Evolutionary conservation across 2,329 filamentous ascomycete species (phyloP).

Genomic region (Esteya vermicola): DNA sequence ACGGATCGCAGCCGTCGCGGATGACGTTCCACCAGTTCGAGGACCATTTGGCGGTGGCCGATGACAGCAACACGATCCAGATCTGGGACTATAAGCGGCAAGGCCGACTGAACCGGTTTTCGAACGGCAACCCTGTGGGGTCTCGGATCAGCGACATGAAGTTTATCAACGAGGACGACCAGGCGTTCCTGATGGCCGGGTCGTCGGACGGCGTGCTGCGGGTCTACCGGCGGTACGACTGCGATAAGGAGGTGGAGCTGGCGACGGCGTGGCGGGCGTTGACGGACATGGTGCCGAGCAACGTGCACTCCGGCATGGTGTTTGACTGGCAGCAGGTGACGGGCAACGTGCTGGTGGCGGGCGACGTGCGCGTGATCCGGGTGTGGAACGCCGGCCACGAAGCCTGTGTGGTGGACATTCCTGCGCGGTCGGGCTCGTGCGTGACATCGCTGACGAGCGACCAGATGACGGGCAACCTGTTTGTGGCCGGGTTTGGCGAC

Average conservation of each 20-base stretch:
- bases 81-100: conserved; percentile 89
- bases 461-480: conserved; percentile 93
- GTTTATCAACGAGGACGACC: conserved; percentile 97
- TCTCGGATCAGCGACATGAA: conserved; percentile 90
- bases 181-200: conserved; percentile 85
- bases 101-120: conserved; percentile 66
- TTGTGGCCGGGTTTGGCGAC: conserved; percentile 92
- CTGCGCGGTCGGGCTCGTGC: conserved; percentile 84
- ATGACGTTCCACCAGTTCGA: conserved; percentile 98
- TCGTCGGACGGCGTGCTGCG: conserved; percentile 91
- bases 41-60: conserved; percentile 83
- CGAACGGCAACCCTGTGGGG: conserved; percentile 82
- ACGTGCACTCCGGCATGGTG: conserved; percentile 86
- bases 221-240: conserved; percentile 85
- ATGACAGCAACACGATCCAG: conserved; percentile 79
- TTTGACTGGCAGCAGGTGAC: conserved; percentile 99
- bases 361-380: conserved; percentile 86
- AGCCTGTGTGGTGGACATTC: conserved; percentile 85
- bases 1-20: conserved; percentile 75
- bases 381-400: conserved; percentile 95
- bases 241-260: conserved; percentile 60
- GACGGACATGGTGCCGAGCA: conserved; percentile 86
- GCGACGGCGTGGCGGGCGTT: conserved; percentile 85
- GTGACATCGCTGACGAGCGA: conserved; percentile 94
- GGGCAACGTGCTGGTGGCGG: conserved; percentile 85